Evolutionary conservation across 768 basidiomycete species (phyloP).

Genomic region (Leccinum rimulosum): DNA sequence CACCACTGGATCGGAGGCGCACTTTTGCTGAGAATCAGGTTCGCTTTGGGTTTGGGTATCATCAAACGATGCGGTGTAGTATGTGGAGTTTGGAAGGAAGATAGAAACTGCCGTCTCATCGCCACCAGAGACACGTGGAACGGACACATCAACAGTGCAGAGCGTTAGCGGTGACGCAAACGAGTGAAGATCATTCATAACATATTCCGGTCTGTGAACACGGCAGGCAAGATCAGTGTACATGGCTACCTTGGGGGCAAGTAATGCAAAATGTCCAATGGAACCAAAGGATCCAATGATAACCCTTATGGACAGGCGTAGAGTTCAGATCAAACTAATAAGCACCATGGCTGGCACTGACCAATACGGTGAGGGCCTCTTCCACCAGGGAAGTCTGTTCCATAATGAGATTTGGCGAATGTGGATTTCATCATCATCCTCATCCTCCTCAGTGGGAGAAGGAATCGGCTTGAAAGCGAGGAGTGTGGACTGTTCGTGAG

Average conservation of each 20-base stretch:
- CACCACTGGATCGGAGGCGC: conserved; percentile 68
- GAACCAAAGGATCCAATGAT: conserved; percentile 52
- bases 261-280: conserved; percentile 51
- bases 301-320: conserved; percentile 44
- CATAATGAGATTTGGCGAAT: conserved; percentile 26
- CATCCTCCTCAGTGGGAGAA: conserved; percentile 14
- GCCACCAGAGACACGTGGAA: background rate
- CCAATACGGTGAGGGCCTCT: conserved; percentile 71
- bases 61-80: background rate
- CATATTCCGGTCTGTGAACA: conserved; percentile 60
- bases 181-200: background rate
- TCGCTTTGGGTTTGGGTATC: background rate
- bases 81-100: conserved; percentile 3
- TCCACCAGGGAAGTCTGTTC: conserved; percentile 65
- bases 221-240: conserved; percentile 73
- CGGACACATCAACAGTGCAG: background rate
- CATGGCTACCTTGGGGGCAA: conserved; percentile 72
- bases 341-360: conserved; percentile 32
- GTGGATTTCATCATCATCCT: conserved; percentile 28
- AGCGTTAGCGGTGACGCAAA: background rate
- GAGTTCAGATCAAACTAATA: background rate
- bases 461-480: conserved; percentile 12
- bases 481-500: conserved; percentile 38
- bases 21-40: conserved; percentile 31
- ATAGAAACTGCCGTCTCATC: background rate